Evolutionary conservation across 2,329 filamentous ascomycete genomes (phyloP).

Genomic region (Plenodomus lindquistii): DNA sequence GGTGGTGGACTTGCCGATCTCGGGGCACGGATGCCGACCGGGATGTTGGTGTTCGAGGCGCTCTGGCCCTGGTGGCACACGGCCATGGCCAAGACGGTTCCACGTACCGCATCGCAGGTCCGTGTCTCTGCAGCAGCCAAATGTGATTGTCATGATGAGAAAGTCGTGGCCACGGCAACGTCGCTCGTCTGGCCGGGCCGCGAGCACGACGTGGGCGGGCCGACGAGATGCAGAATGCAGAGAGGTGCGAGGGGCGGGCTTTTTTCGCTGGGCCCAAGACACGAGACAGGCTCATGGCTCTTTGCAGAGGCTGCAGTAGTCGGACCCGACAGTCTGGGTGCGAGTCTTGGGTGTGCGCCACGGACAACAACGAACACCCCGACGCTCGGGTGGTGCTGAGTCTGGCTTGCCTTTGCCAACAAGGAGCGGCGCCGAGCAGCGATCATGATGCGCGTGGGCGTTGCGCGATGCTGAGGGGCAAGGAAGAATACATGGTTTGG

Average conservation of each 20-base stretch:
- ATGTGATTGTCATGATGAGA: too few relatives aligned
- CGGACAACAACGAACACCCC: neutral
- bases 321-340: neutral
- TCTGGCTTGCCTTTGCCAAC: too few relatives aligned
- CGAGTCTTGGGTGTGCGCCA: neutral
- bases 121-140: neutral
- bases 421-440: too few relatives aligned
- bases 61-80: neutral
- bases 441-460: too few relatives aligned
- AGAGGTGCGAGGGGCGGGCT: too few relatives aligned
- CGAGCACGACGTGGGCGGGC: neutral
- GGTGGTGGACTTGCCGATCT: neutral
- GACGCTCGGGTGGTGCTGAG: too few relatives aligned
- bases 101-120: neutral
- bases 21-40: too few relatives aligned
- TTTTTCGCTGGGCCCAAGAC: too few relatives aligned
- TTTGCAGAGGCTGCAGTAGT: neutral
- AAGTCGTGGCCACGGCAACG: neutral
- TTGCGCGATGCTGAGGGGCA: too few relatives aligned
- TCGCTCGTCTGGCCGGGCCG: neutral
- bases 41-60: neutral
- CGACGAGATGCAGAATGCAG: neutral
- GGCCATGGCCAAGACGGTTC: neutral
- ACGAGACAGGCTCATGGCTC: too few relatives aligned
- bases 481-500: too few relatives aligned